Percentiles rank a stretch among this genome's conserved stretches.
Evolutionary conservation across 139 green algal genomes (phyloP).

Genomic region (Yamagishiella unicocca): DNA sequence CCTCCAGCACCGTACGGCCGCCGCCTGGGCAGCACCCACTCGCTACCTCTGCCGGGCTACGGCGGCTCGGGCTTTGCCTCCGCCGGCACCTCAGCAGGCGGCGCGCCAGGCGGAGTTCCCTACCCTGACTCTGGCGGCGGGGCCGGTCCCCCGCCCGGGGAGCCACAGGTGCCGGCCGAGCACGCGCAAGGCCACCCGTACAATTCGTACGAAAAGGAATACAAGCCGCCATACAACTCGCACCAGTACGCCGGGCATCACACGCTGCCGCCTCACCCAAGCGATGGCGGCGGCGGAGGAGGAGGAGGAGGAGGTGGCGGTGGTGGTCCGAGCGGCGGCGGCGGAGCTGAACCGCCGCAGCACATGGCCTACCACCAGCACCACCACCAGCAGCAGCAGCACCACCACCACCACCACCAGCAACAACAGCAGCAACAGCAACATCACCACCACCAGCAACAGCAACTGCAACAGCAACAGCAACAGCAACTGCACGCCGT

Average conservation of each 20-base stretch:
- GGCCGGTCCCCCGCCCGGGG: not conserved
- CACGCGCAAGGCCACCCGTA: not conserved
- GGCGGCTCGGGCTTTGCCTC: not conserved
- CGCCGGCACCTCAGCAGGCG: not conserved
- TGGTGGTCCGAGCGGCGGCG: not conserved
- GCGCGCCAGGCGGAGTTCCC: not conserved
- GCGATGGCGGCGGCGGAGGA: not conserved
- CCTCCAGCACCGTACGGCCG: slow-evolving; percentile 13
- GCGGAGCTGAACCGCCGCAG: not conserved
- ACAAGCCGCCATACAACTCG: not conserved
- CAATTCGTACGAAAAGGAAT: not conserved
- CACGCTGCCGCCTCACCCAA: not conserved
- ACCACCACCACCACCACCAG: not conserved
- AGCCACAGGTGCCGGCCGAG: not conserved
- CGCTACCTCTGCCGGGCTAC: not conserved
- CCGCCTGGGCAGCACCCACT: not conserved
- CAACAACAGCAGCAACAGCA: too few species aligned
- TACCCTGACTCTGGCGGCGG: not conserved
- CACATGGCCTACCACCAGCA: not conserved
- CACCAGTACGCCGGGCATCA: not conserved
- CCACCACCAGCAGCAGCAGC: not conserved
- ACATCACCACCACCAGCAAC: not conserved
- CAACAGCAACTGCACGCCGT: too few species aligned
- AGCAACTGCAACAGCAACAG: not conserved
- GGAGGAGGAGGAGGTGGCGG: not conserved